Evolutionary conservation across 2,329 filamentous ascomycete species (phyloP), one percentile per base, ranked within the genome.

Genomic region (Colletotrichum nymphaeae): DNA sequence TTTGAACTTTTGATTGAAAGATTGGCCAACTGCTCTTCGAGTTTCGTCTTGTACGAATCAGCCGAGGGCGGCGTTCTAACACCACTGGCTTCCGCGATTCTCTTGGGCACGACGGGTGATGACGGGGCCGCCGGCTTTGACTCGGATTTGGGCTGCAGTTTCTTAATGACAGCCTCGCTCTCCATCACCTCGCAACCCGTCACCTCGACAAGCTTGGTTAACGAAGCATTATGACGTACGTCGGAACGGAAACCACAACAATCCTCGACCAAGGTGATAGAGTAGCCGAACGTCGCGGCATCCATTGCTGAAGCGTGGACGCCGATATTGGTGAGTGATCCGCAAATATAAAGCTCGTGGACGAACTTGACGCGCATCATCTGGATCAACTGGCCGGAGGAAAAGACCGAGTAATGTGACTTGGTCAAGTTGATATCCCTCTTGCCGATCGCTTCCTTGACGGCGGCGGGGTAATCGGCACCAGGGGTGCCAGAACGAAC

Each of bases 221-320:
- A 86, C 0, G 95, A 93, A 75, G 90, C 87, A 57, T 90, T 85
- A 77, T 97, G 95, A 56, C 94, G 90, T 22, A 86, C 82, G 71
- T 91, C 89, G 77, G 87, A 91, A 59, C 94, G 91, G 79, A 93
- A 98, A 12, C 95, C 95, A 68, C 97, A 91, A 81, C 95, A 98
- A 80, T 98, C 95, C 65, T 97, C 92, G 52, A 98, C 86, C 14
- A 98, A 86, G 5, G 93, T 97, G 78, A 98, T 94, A n/a, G 91
- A 88, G 78, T 97, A 92, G 5, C 95, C 97, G 81, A 98, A 93
- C 24, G 93, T 90, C 1, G 94, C 95, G 12, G 96, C 97, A 79
- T 98, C 97, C 75, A 97, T 88, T 4, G 95, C 95, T 1, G 96
- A 98, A 8, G 97, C 96, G 80, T 97, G 95, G 59, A 98, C 92